Conservation (phyloP, 2,329 filamentous ascomycete species). For the Seiridium unicorne region DNA sequence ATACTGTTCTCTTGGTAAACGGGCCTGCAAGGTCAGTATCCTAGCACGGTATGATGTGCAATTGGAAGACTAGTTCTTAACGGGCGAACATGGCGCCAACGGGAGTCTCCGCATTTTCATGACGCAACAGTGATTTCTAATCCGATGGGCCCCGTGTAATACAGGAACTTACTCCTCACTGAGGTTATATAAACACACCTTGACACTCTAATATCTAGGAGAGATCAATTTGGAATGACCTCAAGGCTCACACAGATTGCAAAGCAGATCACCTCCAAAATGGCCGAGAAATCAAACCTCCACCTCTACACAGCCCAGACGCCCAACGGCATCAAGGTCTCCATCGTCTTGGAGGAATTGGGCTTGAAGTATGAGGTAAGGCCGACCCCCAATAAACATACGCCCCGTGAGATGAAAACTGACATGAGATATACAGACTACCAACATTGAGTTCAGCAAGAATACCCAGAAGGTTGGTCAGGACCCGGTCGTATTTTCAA, state of each 20-base stretch:
- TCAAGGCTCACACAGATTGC: background rate
- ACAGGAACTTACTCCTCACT: background rate
- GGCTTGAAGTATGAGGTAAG: slow-evolving; percentile 73
- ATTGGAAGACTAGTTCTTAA: background rate
- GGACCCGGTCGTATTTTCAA: background rate
- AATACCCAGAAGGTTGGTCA: slow-evolving; percentile 67
- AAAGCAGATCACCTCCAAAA: slow-evolving; percentile 23
- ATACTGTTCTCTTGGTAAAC: background rate
- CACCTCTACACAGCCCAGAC: slow-evolving; percentile 80
- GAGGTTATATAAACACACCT: background rate
- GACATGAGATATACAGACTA: slow-evolving; percentile 31
- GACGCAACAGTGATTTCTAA: slow-evolving; percentile 1
- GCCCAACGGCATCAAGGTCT: slow-evolving; percentile 87
- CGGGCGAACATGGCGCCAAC: background rate
- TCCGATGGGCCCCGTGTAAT: background rate
- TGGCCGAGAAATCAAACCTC: slow-evolving; percentile 59
- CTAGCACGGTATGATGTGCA: background rate
- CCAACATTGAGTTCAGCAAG: slow-evolving; percentile 68
- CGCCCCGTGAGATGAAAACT: background rate
- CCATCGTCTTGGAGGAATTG: slow-evolving; percentile 83
- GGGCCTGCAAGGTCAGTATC: too few relatives aligned
- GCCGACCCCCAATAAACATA: too few relatives aligned
- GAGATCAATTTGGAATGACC: background rate
- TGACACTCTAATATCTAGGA: background rate
- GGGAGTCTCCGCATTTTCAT: background rate